Evolutionary conservation across 2,329 filamentous ascomycete species (phyloP), one percentile per base, ranked within the genome.

Genomic region (Stachybotrys elegans): DNA sequence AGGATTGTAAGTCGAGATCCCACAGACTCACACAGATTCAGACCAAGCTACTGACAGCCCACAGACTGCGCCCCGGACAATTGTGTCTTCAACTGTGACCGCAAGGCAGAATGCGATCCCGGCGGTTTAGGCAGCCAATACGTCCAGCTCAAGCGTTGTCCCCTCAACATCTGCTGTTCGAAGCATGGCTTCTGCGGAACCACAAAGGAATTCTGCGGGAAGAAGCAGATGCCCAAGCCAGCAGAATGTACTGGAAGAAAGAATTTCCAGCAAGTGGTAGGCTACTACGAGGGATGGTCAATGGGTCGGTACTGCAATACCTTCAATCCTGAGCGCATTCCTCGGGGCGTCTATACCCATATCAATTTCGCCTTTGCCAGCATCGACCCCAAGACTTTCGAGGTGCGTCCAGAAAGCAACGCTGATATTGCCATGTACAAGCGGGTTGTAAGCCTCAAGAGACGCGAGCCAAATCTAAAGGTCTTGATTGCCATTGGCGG

Each of bases 401-500:
- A 50, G 0, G 49, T 66, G 2, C 39, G 21, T 0, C 38, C 44
- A 0, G 44, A 32, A 22, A 35, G 34, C 25, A 23, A 13, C 13
- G 8, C 13, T 4, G 17, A 38, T 51, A 0, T 43, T 45, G 0
- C 9, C 5, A 19, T 44, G 1, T 35, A 48, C 4, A 51, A 43
- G 4, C 42, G 35, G 1, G 32, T 54, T 0, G 51, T 49, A 3
- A 3, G n/a, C n/a, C n/a, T n/a, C n/a, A 36, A 69, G 0, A 69
- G 69, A 43, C 23, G 38, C 4, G 44, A 57, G 5, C 41, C 51
- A 0, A 45, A 40, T 1, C 48, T 72, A 0, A 51, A 69, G 44
- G 60, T 62, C 0, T 66, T 57, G 51, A 60, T 72, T 22, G 57
- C 62, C 4, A 46, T 73, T 5, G 68, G 69, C 2, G 70, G 71